Conservation (phyloP, 1,139 yeast species). For the Kazachstania sp. region DNA sequence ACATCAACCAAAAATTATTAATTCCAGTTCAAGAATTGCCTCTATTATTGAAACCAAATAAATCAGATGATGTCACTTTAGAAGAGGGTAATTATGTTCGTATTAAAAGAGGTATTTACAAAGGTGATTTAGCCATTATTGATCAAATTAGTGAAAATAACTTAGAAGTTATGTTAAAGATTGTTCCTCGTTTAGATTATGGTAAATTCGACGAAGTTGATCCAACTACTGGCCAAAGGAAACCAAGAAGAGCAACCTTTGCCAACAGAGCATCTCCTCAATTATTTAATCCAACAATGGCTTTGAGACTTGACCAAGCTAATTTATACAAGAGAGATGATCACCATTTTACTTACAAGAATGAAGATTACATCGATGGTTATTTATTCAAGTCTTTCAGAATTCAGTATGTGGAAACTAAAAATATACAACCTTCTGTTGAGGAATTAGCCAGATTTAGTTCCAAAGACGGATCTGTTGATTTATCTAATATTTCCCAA, state of each 20-base stretch:
- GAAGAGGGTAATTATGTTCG: constrained; percentile 91
- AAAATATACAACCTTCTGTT: constrained; percentile 76
- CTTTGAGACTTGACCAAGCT: constrained; percentile 52
- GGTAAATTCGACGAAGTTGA: constrained; percentile 60
- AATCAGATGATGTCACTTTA: constrained; percentile 77
- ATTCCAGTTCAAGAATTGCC: constrained; percentile 97
- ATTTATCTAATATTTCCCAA: constrained; percentile 76
- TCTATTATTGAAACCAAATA: constrained; percentile 81
- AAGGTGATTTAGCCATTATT: constrained; percentile 87
- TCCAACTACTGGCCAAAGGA: constrained; percentile 40
- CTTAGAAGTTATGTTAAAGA: constrained; percentile 80
- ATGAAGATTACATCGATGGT: constrained; percentile 87
- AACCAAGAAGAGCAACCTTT: constrained; percentile 39
- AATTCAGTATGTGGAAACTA: constrained; percentile 70
- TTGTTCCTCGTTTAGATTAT: constrained; percentile 90
- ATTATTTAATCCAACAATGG: constrained; percentile 71
- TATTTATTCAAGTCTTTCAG: constrained; percentile 80
- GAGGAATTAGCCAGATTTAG: constrained; percentile 81
- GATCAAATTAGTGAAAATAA: constrained; percentile 93
- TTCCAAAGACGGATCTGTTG: constrained; percentile 70
- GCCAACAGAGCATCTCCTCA: constrained; percentile 77
- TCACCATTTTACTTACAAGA: constrained; percentile 63
- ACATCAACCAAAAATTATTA: constrained; percentile 63
- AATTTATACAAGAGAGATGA: constrained; percentile 64
- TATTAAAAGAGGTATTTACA: constrained; percentile 82